A percentile compares a stretch with the other conserved stretches of the same genome.
phyloP scores from a whole-genome alignment of 2,329 filamentous ascomycete species.

The Hypoxylon rubiginosum region DNA sequence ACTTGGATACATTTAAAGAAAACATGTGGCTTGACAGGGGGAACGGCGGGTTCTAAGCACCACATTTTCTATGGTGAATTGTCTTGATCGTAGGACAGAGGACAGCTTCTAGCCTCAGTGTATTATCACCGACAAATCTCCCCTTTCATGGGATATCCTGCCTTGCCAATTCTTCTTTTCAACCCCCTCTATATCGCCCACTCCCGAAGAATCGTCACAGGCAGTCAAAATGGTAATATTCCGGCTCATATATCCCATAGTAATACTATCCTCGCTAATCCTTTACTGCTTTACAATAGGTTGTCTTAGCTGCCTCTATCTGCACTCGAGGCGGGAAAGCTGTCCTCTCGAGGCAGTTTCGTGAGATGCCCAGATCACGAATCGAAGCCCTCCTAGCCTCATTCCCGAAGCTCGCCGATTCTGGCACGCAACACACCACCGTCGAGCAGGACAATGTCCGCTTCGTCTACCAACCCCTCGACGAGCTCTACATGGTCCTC shows the following conservation, averaged over 20 bases:
- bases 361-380: conserved; percentile 95
- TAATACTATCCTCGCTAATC: conserved; percentile 12
- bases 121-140: conserved; percentile 8
- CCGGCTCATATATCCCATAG: background rate
- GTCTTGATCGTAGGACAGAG: conserved; percentile 31
- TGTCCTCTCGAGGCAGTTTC: conserved; percentile 96
- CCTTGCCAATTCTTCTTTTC: conserved; percentile 4
- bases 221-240: conserved; percentile 45
- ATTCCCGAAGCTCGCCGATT: conserved; percentile 97
- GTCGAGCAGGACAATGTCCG: conserved; percentile 99
- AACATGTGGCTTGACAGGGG: conserved; percentile 42
- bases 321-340: conserved; percentile 98
- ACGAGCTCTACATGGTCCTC: conserved; percentile 99
- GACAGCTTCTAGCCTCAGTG: conserved; percentile 30
- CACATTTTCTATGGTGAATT: conserved; percentile 41
- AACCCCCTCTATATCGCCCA: background rate
- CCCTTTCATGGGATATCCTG: conserved; percentile 18
- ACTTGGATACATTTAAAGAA: conserved; percentile 7
- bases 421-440: conserved; percentile 95
- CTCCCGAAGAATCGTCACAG: conserved; percentile 1
- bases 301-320: conserved; percentile 98
- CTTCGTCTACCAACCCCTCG: conserved; percentile 98
- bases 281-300: conserved; percentile 65
- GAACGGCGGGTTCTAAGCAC: conserved; percentile 21
- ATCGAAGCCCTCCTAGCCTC: conserved; percentile 97